Evolutionary conservation across 148 eudicot genomes (phyloP), one percentile per base, ranked within the genome.

Genomic region (Vaccinium vitisidaea): DNA sequence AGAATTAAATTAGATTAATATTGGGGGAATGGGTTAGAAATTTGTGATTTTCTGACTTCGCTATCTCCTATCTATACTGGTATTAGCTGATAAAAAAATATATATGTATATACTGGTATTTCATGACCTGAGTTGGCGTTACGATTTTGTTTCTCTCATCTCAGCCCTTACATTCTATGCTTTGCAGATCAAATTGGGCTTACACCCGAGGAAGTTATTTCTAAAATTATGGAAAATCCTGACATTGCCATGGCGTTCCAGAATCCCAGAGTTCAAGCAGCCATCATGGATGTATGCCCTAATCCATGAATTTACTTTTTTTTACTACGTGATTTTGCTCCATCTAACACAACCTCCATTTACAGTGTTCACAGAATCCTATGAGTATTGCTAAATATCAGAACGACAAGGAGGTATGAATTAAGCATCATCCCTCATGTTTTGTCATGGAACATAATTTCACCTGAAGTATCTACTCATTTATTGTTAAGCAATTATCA

Each of bases 201-300:
- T 82, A 92, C 96, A 39, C 99, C 99, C 6, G 94, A 97, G 88
- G 98, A 97, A 87, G 98, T 95, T 80, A 93, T 97, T 81, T 94
- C 99, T 76, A 95, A 93, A 85, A 94, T 94, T 67, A 94, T 97
- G 96, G 93, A 94, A 21, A 95, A 94, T 87, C 99, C 99, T 73
- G 99, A 97, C 78, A 89, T 95, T 84, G 96, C 98, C 84, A 94
- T 91, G 98, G 99, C 98, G 74, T 97, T 97, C 79, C 99, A 97
- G 77, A 97, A 97, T 83, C 99, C 99, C 39, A 91, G 98, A 91
- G 93, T 97, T 86, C 99, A 95, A 91, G 93, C 93, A 86, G 99
- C 99, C 83, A 94, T 97, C 84, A 91, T 95, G 98, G 99, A 97
- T 80, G 99, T 97, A 97, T 83, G 93, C 73, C 84, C 84, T 80